Conservation (phyloP, 2,329 filamentous ascomycete genomes). For the Sporothrix euskadiensis region DNA sequence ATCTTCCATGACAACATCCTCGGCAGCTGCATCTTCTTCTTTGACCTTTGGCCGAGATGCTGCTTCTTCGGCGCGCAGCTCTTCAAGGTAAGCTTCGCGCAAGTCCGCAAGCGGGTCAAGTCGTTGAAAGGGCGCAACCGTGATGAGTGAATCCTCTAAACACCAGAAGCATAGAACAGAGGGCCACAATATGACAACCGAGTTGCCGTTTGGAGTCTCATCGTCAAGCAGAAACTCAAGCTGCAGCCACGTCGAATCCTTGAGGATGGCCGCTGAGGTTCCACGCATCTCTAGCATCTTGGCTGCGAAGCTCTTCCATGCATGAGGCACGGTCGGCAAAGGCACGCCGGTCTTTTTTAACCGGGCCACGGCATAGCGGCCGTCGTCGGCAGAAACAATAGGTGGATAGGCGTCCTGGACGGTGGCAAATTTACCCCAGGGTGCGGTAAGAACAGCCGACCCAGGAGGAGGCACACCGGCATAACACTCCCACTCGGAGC, state of each 20-base stretch:
- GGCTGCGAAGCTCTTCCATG: conserved; percentile 47
- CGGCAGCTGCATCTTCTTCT: conserved; percentile 5
- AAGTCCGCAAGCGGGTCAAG: conserved; percentile 30
- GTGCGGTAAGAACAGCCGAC: conserved; percentile 54
- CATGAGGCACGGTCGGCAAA: conserved; percentile 25
- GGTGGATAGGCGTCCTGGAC: conserved; percentile 41
- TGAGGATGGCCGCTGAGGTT: conserved; percentile 47
- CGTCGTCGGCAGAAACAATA: neutral
- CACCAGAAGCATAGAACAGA: conserved; percentile 56
- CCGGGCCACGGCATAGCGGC: conserved; percentile 1
- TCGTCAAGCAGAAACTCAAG: conserved; percentile 44
- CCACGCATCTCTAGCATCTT: conserved; percentile 54
- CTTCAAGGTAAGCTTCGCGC: conserved; percentile 27
- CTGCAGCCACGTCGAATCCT: conserved; percentile 52
- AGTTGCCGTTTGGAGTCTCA: conserved; percentile 46
- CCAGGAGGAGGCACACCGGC: conserved; percentile 46
- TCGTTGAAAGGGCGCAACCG: conserved; percentile 24
- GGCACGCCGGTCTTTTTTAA: conserved; percentile 14
- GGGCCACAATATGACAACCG: conserved; percentile 56
- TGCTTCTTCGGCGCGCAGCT: conserved; percentile 25
- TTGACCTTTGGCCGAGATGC: conserved; percentile 1
- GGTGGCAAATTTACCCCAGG: conserved; percentile 53
- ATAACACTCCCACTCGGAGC: conserved; percentile 48
- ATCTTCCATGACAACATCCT: conserved; percentile 30
- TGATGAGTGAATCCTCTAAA: conserved; percentile 25